Base-by-base conservation (phyloP, 2,329 filamentous ascomycete genomes). In the Colletotrichum cuscutae region DNA sequence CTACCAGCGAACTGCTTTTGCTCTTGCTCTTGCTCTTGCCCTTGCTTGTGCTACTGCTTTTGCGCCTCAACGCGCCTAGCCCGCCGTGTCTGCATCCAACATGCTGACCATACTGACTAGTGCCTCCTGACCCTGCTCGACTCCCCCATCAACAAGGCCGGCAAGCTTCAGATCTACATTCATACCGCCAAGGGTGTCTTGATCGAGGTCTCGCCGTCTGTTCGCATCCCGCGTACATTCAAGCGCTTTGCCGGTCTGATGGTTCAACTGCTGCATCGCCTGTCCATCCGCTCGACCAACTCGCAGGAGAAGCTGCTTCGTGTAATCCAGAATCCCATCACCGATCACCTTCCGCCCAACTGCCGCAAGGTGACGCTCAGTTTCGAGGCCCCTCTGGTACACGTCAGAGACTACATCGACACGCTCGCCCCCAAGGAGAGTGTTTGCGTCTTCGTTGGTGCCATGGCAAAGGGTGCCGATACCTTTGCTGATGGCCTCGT, bases 241-340 rank as follows among this genome's bases (percentile, higher is more conserved):
- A 99, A 99, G 89, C 95, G 97, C 53, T 99, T 99, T 79, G 97
- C 97, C 58, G 97, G 97, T 85, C 87, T 99, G 74, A 99, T 99
- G 97, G 97, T 99, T 67, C 97, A 99, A 85, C 89, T 99, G 49
- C 91, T 99, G 57, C 97, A 99, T 84, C 93, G 95, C 72, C 91
- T 98, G 54, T 97, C 96, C 56, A 99, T 99, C 80, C 93, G 97
- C 76, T 98, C 96, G 52, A 97, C 96, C 76, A 97, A 96, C 76
- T 98, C 96, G 4, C 95, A 98, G 81, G 97, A 99, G 85, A 99
- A 98, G 86, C 91, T 99, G 30, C 89, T 99, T 72, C 96, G 97
- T 78, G 97, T 99, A 78, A 98, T 99, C 83, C 95, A 97, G 84
- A 98, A 98, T 82, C 97, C 97, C 30, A 98, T 99, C 81, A 98